phyloP scores from a whole-genome alignment of 139 green algal genomes.

The Chlamydomonas applanata region DNA sequence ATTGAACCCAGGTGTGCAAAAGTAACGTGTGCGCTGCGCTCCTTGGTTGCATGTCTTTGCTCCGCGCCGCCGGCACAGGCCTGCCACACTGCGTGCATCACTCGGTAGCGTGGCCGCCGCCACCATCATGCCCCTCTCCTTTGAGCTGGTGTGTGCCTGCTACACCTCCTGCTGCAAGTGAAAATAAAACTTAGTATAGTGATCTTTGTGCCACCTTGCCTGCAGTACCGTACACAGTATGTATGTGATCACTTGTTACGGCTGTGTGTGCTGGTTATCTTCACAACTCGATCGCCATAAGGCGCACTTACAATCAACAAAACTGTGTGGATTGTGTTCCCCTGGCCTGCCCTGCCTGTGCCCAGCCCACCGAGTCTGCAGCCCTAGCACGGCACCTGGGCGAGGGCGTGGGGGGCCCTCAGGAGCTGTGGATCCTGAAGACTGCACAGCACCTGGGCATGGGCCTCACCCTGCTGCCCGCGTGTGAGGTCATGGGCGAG shows the following conservation, averaged over 20 bases:
- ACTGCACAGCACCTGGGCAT: conserved; percentile 59
- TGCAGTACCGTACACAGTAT: too few relatives aligned
- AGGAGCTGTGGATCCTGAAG: conserved; percentile 60
- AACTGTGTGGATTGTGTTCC: background rate
- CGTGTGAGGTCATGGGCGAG: conserved; percentile 23
- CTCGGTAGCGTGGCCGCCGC: conserved; percentile 35
- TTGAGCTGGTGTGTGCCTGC: conserved; percentile 27
- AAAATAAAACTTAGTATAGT: too few relatives aligned
- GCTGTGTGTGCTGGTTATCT: too few relatives aligned
- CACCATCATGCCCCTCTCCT: conserved; percentile 43
- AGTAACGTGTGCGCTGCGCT: too few relatives aligned
- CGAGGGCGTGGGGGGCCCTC: background rate
- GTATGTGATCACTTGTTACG: too few relatives aligned
- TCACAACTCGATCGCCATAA: too few relatives aligned
- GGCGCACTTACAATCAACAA: conserved; percentile 14
- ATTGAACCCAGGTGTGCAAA: background rate
- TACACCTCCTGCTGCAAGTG: conserved; percentile 36
- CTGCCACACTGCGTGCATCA: conserved; percentile 35
- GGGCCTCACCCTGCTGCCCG: conserved; percentile 45
- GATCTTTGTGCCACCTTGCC: too few relatives aligned
- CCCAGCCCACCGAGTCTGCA: background rate
- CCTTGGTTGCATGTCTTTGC: background rate
- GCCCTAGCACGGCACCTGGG: background rate
- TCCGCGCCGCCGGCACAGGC: conserved; percentile 25
- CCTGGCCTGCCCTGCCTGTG: background rate